Percentiles rank a stretch among this genome's conserved stretches.
Evolutionary conservation across 2,329 filamentous ascomycete genomes (phyloP).

Genomic region (Diaporthe citrichinensis): DNA sequence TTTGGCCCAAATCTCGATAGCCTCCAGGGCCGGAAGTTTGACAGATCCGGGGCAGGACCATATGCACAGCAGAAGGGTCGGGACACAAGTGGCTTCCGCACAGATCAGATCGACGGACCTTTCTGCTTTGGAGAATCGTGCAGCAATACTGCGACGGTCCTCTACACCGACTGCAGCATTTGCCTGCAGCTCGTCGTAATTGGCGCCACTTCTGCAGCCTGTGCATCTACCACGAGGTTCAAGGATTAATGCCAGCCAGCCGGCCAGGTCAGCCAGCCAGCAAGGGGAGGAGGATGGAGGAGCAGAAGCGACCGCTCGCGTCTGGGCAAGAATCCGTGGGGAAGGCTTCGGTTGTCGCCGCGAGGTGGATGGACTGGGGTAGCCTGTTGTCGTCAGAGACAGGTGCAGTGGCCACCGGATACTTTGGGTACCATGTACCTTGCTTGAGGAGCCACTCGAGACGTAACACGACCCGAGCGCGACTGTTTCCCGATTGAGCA

Average conservation of each 20-base stretch:
- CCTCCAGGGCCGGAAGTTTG: conserved; percentile 26
- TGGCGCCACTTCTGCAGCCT: conserved; percentile 34
- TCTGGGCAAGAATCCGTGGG: conserved; percentile 31
- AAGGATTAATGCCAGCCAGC: conserved; percentile 37
- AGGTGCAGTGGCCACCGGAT: conserved; percentile 2
- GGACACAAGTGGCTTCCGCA: conserved; percentile 32
- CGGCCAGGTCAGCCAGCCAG: neutral
- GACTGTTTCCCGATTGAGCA: conserved; percentile 31
- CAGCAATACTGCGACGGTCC: conserved; percentile 37
- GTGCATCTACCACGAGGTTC: conserved; percentile 40
- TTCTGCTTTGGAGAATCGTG: conserved; percentile 34
- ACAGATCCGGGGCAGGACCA: conserved; percentile 32
- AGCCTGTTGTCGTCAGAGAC: conserved; percentile 22
- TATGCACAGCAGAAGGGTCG: conserved; percentile 25
- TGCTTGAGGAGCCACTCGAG: conserved; percentile 16
- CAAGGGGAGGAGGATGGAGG: conserved; percentile 30
- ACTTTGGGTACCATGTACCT: conserved; percentile 13
- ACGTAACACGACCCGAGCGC: conserved; percentile 33
- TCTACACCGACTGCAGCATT: conserved; percentile 38
- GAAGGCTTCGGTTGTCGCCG: conserved; percentile 38
- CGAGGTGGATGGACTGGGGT: conserved; percentile 28
- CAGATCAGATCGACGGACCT: conserved; percentile 35
- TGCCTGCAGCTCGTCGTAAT: conserved; percentile 36
- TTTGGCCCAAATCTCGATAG: conserved; percentile 21
- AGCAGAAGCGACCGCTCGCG: conserved; percentile 34